phyloP scores from a whole-genome alignment of 495 filamentous ascomycete species.

The Choiromyces venosus region DNA sequence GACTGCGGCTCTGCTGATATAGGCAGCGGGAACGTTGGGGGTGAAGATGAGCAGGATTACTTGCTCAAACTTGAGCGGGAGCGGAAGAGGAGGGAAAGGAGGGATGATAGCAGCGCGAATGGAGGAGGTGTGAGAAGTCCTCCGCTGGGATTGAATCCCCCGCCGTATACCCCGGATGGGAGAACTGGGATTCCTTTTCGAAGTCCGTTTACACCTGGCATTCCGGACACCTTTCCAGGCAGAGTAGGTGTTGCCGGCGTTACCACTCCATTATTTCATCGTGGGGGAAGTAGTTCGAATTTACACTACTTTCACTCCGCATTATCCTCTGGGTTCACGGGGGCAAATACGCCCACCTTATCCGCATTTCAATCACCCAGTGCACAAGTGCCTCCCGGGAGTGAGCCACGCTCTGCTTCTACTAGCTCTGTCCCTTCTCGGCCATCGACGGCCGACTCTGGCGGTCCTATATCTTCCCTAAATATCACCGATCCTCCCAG shows the following conservation, averaged over 20 bases:
- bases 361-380: constrained; percentile 38
- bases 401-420: constrained; percentile 23
- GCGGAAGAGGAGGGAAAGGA: constrained; percentile 45
- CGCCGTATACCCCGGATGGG: constrained; percentile 33
- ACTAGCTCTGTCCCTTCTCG: constrained; percentile 24
- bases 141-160: constrained; percentile 33
- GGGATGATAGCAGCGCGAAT: constrained; percentile 25
- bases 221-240: constrained; percentile 36
- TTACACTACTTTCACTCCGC: constrained; percentile 87
- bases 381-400: constrained; percentile 16
- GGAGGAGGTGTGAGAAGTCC: constrained; percentile 14
- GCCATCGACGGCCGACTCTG: constrained; percentile 21
- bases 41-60: constrained; percentile 43
- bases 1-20: constrained; percentile 22
- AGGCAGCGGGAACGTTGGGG: constrained; percentile 7
- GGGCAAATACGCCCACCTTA: constrained; percentile 65
- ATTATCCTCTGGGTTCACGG: constrained; percentile 69
- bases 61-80: constrained; percentile 47
- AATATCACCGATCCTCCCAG: constrained; percentile 15
- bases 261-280: constrained; percentile 37
- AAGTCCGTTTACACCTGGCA: constrained; percentile 26
- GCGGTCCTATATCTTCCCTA: constrained; percentile 11
- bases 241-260: constrained; percentile 39
- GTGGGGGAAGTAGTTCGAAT: constrained; percentile 80
- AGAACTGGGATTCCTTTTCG: constrained; percentile 23